Conservation (phyloP, 2,329 filamentous ascomycete genomes). For the Elsinoe batatas region DNA sequence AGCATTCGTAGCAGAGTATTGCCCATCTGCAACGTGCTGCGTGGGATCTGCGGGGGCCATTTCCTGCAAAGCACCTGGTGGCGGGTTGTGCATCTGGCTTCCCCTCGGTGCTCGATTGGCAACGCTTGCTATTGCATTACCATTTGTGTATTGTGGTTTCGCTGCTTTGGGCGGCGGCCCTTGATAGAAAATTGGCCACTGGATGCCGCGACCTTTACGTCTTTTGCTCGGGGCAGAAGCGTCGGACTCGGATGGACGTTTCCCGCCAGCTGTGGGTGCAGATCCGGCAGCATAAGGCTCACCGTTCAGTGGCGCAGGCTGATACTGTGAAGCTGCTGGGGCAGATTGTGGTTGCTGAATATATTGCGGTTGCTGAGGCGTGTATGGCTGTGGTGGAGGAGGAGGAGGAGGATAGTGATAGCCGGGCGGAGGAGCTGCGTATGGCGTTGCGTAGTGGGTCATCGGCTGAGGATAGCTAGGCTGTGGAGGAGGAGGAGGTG, state of each 20-base stretch:
- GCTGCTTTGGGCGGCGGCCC: not conserved
- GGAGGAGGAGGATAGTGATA: not conserved
- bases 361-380: not conserved
- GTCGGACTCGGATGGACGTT: not conserved
- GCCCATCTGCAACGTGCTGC: too few species aligned
- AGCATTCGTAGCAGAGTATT: not conserved
- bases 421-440: not conserved
- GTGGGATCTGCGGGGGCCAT: too few species aligned
- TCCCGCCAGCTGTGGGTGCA: not conserved
- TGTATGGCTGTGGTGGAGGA: not conserved
- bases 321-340: not conserved
- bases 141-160: not conserved
- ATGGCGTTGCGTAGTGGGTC: not conserved
- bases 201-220: constrained; percentile 1
- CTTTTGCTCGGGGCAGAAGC: not conserved
- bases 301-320: not conserved
- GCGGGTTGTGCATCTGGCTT: constrained; percentile 6
- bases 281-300: not conserved
- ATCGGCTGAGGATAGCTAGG: not conserved
- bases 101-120: not conserved
- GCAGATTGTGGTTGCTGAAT: not conserved
- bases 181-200: constrained; percentile 10
- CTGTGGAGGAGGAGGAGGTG: not conserved
- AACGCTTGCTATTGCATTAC: not conserved
- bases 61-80: not conserved